These are phyloP conservation scores for Russula abietina DNA, from an alignment of 768 basidiomycete species.

Conservation along the genomic window DNA sequence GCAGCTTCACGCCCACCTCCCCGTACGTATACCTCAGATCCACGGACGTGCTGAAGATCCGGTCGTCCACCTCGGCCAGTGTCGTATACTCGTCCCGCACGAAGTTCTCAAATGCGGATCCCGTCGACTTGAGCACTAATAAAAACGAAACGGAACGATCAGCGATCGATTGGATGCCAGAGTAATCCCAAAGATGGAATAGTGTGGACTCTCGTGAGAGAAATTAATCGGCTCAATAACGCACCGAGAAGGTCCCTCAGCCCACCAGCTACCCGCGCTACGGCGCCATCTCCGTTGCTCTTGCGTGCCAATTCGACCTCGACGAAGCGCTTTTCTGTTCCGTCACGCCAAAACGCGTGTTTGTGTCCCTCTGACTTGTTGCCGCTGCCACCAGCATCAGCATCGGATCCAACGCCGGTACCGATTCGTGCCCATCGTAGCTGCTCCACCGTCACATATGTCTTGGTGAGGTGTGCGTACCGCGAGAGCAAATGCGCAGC, in stretches of 20 bases:
- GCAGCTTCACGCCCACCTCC: slow-evolving; percentile 41
- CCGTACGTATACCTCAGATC: slow-evolving; percentile 67
- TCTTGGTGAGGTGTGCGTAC: slow-evolving; percentile 69
- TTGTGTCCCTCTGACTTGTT: slow-evolving; percentile 47
- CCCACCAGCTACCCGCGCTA: slow-evolving; percentile 38
- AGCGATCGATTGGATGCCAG: not conserved
- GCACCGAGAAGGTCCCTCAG: slow-evolving; percentile 75
- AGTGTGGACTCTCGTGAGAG: not conserved
- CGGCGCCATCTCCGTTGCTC: not conserved
- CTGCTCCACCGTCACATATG: slow-evolving; percentile 66
- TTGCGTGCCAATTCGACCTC: slow-evolving; percentile 44
- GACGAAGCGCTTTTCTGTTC: slow-evolving; percentile 77
- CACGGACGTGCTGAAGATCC: slow-evolving; percentile 86
- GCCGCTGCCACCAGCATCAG: slow-evolving; percentile 31
- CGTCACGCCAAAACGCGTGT: slow-evolving; percentile 83
- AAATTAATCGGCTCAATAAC: slow-evolving; percentile 31
- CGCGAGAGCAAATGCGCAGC: slow-evolving; percentile 76
- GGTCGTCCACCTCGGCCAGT: slow-evolving; percentile 72
- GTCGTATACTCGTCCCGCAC: slow-evolving; percentile 86
- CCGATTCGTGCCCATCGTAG: slow-evolving; percentile 80
- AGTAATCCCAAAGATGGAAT: not conserved
- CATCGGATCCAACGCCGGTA: slow-evolving; percentile 30
- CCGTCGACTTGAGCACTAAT: slow-evolving; percentile 82
- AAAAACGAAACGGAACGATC: not conserved
- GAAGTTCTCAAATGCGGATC: slow-evolving; percentile 79